These are phyloP conservation scores for Fistulifera pelliculosa DNA, from an alignment of 108 stramenopile genomes.

Conservation along the genomic window DNA sequence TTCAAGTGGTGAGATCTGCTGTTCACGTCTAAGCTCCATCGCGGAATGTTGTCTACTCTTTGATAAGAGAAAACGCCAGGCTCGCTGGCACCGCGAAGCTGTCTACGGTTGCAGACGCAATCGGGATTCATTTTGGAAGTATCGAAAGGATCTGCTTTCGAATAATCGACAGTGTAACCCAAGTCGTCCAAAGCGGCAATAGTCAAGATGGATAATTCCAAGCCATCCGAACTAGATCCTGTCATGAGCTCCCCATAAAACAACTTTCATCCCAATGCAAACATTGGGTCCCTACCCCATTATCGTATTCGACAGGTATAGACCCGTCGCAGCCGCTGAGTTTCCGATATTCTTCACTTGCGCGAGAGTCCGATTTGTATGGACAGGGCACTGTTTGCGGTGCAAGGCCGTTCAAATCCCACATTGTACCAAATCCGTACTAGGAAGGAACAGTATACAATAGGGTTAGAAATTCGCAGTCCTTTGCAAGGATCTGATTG, in stretches of 20 bases:
- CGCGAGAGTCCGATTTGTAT: not conserved
- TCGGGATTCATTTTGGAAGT: not conserved
- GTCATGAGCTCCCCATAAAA: not conserved
- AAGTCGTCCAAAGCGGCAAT: not conserved
- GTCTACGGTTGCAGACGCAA: not conserved
- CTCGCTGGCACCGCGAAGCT: not conserved
- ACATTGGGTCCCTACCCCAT: not conserved
- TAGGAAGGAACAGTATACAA: no score
- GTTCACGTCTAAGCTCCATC: no score
- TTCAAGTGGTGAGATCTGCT: no score
- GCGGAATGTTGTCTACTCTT: no score
- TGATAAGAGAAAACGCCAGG: no score
- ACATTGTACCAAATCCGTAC: not conserved
- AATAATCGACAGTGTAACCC: not conserved
- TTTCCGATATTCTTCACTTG: not conserved
- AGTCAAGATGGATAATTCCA: no score
- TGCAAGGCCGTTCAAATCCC: not conserved
- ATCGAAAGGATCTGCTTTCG: not conserved
- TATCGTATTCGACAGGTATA: not conserved
- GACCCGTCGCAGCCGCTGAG: not conserved
- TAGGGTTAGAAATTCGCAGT: no score
- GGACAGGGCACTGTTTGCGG: not conserved
- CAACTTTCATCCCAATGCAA: conserved; percentile 4
- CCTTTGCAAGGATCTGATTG: no score
- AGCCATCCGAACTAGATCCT: not conserved